Evolutionary conservation across 306 rosid genomes (phyloP), one percentile per base, ranked within the genome.

Genomic region (Begonia loranthoides): DNA sequence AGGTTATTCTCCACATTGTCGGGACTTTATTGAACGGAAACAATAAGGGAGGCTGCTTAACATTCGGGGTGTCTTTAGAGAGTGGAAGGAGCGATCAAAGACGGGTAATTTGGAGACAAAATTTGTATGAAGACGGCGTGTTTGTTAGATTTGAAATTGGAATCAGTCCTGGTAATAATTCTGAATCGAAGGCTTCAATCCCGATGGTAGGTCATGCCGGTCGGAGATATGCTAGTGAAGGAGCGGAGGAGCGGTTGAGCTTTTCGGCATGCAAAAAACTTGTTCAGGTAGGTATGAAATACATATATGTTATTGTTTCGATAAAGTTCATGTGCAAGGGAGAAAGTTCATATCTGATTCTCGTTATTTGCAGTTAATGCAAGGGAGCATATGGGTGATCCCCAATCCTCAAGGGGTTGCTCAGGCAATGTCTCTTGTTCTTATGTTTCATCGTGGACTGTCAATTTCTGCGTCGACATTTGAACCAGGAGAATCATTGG

Each of bases 1-100:
- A 92, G 82, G 94, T 92, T 80, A 83, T 92, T 77, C 65, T 92
- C 69, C 99, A 92, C 53, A 92, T 92, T 94, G 83, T 87, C 43
- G 99, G 99, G 55, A 87, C 73, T 77, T 80, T 92, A 6, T 76
- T 92, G 46, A 76, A 75, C 50, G 79, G 74, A 60, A 65, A 71
- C 10, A 28, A 4, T 8, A 83, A 72, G 50, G 82, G 70, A 51
- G 89, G 87, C 41, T 49, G 57, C 56, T 82, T 79, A 19, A 58
- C 65, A 39, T 79, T 92, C 58, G 82, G 79, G 54, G 82, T 79
- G 59, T 66, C 70, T 14, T 70, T 81, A 0, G 94, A 83, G 69
- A 68, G 69, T 14, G 93, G 87, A 66, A 80, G 93, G 77, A 83
- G 58, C 39, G 99, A 83, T 50, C 94, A 74, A 51, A 84, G 81